Base-by-base conservation (phyloP, 2,329 filamentous ascomycete species). In the Exophiala mesophila region DNA sequence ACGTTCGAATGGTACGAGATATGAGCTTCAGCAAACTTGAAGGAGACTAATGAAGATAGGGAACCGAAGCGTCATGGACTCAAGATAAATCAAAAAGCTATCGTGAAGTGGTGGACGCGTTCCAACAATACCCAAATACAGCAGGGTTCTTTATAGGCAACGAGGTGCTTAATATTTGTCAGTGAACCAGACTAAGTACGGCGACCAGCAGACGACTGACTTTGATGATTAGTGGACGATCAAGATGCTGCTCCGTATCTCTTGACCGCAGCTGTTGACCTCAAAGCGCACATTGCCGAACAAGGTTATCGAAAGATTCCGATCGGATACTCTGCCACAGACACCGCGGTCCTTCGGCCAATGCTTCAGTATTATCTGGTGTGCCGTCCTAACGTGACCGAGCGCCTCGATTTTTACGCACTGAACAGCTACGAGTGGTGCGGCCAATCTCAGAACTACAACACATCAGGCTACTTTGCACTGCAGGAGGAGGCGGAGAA, bases 401-500 rank as follows among this genome's bases (percentile, higher is more conserved):
- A 89, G 54, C 77, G 77, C 26, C 64, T 92, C 53, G 88, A 94
- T 61, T 92, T 94, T 66, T 94, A 88, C 63, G 76, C 82, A 2
- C 71, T 94, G 50, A 94, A 95, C 61, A 85, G 85, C 36, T 92
- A 94, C 62, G 83, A 88, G 59, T 87, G 83, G 83, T 87, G 83
- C 56, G 82, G 82, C 48, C 39, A 57, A 12, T 63, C 64, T 16
- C 40, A 49, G n/a, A 61, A 64, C 23, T 88, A 80, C 64, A 53
- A 69, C 18, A 69, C 59, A 13, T 80, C 87, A 2, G 87, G 85
- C 44, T 94, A 94, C 66, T 59, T 70, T 34, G 70, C 71, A 49
- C 77, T 94, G 19, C 74, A 88, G 61, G 63, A 71, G 39, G 80
- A 83, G 52, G 80, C 84, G 4, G 73, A 74, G 26, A 65, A 77